Evolutionary conservation across 331 rosid species (phyloP).

Genomic region (Quercus tomentella): DNA sequence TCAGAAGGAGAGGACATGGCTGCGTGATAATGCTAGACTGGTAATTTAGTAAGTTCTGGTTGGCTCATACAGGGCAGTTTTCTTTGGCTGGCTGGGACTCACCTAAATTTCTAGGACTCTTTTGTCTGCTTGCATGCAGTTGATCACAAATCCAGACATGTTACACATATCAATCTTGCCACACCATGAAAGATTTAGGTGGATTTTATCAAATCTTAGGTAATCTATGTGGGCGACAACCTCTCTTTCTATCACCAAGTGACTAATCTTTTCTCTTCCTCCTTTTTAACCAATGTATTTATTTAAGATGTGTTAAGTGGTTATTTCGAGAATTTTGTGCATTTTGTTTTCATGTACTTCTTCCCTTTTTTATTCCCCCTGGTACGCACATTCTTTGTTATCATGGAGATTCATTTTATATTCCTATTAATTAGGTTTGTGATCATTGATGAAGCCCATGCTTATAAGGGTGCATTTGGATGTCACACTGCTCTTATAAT

Average conservation of each 20-base stretch:
- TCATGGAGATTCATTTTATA: conserved; percentile 7
- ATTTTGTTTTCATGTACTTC: background rate
- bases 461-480: conserved; percentile 96
- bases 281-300: background rate
- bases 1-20: conserved; percentile 55
- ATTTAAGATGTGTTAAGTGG: background rate
- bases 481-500: conserved; percentile 83
- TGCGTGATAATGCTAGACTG: conserved; percentile 81
- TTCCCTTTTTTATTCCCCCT: background rate
- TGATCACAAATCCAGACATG: conserved; percentile 99
- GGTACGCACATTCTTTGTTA: conserved; percentile 4
- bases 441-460: conserved; percentile 87
- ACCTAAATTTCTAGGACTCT: conserved; percentile 12
- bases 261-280: background rate
- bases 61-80: conserved; percentile 4
- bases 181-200: conserved; percentile 60
- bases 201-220: conserved; percentile 86
- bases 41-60: conserved; percentile 38
- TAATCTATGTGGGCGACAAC: conserved; percentile 20
- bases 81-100: conserved; percentile 20
- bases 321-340: conserved; percentile 15
- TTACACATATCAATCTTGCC: conserved; percentile 89
- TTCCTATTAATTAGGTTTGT: conserved; percentile 56
- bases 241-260: background rate
- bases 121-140: conserved; percentile 44